Evolutionary conservation across 2,329 filamentous ascomycete species (phyloP).

Genomic region (Ilyonectria robusta): DNA sequence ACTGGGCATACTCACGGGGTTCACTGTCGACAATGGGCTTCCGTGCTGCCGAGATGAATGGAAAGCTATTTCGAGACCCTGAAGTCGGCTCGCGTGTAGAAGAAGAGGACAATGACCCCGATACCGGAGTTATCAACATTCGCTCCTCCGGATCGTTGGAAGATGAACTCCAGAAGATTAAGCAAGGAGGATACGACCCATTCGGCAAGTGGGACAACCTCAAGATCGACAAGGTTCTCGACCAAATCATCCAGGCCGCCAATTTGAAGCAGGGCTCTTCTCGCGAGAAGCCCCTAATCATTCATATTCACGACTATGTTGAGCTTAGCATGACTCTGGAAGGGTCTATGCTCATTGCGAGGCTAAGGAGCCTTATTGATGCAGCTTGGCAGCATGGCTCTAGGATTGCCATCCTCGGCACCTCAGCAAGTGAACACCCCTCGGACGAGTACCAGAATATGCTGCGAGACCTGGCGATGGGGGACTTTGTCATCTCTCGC

Average conservation of each 20-base stretch:
- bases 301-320: constrained; percentile 86
- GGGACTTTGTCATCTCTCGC: constrained; percentile 58
- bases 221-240: constrained; percentile 71
- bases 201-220: constrained; percentile 71
- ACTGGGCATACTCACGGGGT: constrained; percentile 63
- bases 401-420: constrained; percentile 84
- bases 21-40: constrained; percentile 70
- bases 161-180: constrained; percentile 61
- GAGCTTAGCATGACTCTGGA: constrained; percentile 80
- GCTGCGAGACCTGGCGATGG: constrained; percentile 56
- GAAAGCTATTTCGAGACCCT: constrained; percentile 64
- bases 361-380: constrained; percentile 80
- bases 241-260: constrained; percentile 67
- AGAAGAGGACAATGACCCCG: constrained; percentile 55
- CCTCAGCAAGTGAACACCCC: constrained; percentile 71
- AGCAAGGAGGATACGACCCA: constrained; percentile 54
- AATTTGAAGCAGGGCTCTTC: constrained; percentile 52
- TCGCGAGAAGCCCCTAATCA: constrained; percentile 70
- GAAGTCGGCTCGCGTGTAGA: constrained; percentile 50
- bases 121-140: constrained; percentile 50
- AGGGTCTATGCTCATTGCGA: constrained; percentile 77
- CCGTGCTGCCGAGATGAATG: constrained; percentile 67
- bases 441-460: constrained; percentile 59
- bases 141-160: constrained; percentile 52
- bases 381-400: constrained; percentile 79